Evolutionary conservation across 2,329 filamentous ascomycete species (phyloP), one percentile per base, ranked within the genome.

Genomic region (Nothophoma quercina): DNA sequence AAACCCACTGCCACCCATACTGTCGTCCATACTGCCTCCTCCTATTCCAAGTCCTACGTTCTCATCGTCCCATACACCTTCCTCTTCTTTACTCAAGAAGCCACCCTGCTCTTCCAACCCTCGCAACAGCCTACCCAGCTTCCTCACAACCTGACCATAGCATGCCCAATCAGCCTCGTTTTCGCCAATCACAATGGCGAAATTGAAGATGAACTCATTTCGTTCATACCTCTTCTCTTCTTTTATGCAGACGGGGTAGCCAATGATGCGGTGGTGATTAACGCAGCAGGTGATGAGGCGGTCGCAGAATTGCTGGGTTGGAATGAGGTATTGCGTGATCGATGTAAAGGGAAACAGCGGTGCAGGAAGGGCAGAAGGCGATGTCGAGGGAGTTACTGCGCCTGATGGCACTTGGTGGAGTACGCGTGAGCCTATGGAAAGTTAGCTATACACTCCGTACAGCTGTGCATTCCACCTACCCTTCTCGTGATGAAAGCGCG

Each of bases 121-220:
- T 57, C 89, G 86, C 79, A 98, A 91, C 22, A 95, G 86, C 56
- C 88, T 83, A 2, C 93, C 95, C 42, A 98, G 81, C 65, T 96
- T 90, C 60, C 89, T 82, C 46, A 96, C 91, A 25, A 98, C 90
- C 59, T 87, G 88, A 74, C 93, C 91, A 72, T 91, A 96, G 26
- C 88, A 88, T 40, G 85, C 84, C 71, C 89, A 89, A 68, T 96
- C 90, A 4, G 71, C 72, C 12, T 83, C 79, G 26, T 83, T 79
- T 50, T 86, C 83, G 42, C 89, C 84, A 41, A 96, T 81, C 22
- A 96, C 88, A 35, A 98, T 81, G 53, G 91, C 92, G 70, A 98
- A 96, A 75, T 98, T 98, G 84, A 98, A 99, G 70, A 97, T 96
- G 80, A 97, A 98, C 75, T 96, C 91, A 76, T 96, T 96, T 52